These are phyloP conservation scores for Podila minutissima DNA, from an alignment of 192 early-diverging fungal species.

Conservation along the genomic window DNA sequence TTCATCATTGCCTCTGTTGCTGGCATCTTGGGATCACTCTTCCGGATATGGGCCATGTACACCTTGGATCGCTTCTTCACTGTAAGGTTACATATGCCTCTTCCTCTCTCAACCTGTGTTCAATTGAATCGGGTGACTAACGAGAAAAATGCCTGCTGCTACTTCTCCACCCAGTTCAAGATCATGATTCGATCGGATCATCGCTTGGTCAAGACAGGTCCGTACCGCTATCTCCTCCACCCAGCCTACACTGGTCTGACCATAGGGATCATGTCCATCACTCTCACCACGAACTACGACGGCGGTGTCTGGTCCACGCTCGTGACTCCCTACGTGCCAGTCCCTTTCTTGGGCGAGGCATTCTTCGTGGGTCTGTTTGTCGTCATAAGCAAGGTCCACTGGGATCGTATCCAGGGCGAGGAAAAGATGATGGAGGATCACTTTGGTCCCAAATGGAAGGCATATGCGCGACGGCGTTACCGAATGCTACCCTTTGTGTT, in stretches of 20 bases:
- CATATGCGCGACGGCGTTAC: not conserved
- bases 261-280: not conserved
- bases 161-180: not conserved
- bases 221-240: not conserved
- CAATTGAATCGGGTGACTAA: too few species aligned
- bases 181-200: not conserved
- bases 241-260: not conserved
- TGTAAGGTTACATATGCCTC: not conserved
- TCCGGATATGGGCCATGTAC: not conserved
- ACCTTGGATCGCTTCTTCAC: not conserved
- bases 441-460: conserved; percentile 2
- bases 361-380: not conserved
- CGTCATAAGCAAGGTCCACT: not conserved
- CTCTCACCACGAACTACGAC: not conserved
- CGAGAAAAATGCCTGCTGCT: too few species aligned
- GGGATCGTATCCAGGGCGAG: not conserved
- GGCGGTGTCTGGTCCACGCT: not conserved
- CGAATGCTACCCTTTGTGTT: not conserved
- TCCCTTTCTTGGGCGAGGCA: not conserved
- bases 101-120: not conserved
- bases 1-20: not conserved
- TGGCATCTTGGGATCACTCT: not conserved
- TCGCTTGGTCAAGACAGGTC: not conserved
- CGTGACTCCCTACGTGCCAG: not conserved
- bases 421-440: conserved; percentile 3